phyloP scores from a whole-genome alignment of 2,329 filamentous ascomycete genomes.

The Calonectria pteridis region DNA sequence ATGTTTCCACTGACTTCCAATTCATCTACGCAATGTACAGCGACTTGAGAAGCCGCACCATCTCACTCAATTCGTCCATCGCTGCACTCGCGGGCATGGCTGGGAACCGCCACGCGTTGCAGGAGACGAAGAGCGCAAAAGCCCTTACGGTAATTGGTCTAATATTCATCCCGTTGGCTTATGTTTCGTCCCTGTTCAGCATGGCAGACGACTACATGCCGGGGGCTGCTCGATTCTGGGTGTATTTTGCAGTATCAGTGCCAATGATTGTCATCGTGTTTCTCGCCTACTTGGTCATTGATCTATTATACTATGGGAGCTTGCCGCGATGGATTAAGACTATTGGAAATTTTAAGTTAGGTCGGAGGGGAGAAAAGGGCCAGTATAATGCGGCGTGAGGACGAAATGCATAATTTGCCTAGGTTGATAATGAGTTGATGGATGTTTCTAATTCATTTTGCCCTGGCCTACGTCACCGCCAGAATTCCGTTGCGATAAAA shows the following conservation, averaged over 20 bases:
- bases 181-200: background rate
- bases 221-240: background rate
- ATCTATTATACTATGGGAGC: background rate
- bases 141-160: background rate
- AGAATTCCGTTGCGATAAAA: too few species aligned
- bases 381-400: background rate
- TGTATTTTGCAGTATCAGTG: conserved; percentile 12
- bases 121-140: background rate
- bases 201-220: conserved; percentile 13
- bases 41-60: background rate
- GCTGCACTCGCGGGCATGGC: conserved; percentile 1
- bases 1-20: background rate
- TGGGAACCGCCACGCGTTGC: background rate
- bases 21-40: conserved; percentile 2
- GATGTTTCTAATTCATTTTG: too few species aligned
- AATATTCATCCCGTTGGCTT: conserved; percentile 11
- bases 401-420: background rate
- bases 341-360: background rate
- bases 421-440: background rate
- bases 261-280: background rate
- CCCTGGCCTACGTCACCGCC: too few species aligned
- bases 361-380: background rate
- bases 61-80: background rate
- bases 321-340: background rate
- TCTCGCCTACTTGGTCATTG: background rate